A percentile compares a stretch with the other conserved stretches of the same genome.
Conservation (phyloP, 2,329 filamentous ascomycete species). For the Aspergillus tamarii region DNA sequence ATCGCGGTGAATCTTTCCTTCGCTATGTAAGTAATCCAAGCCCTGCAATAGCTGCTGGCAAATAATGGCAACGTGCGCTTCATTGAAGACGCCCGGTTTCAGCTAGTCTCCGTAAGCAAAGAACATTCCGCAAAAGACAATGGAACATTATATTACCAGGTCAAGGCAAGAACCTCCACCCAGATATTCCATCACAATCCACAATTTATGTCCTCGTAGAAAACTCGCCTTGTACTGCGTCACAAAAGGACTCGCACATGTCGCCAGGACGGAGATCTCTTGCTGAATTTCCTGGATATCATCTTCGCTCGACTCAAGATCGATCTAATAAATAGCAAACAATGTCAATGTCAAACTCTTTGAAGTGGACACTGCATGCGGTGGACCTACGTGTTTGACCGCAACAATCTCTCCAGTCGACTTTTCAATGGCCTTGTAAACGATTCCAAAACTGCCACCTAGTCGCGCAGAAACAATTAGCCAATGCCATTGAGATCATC, state of each 20-base stretch:
- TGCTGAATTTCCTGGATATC: slow-evolving; percentile 98
- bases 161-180: slow-evolving; percentile 95
- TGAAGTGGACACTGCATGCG: background rate
- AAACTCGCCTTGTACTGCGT: slow-evolving; percentile 97
- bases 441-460: slow-evolving; percentile 95
- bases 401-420: slow-evolving; percentile 90
- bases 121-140: background rate
- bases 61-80: slow-evolving; percentile 90
- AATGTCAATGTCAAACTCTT: slow-evolving; percentile 6
- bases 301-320: slow-evolving; percentile 97
- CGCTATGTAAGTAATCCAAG: slow-evolving; percentile 88
- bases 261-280: slow-evolving; percentile 92
- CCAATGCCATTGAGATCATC: slow-evolving; percentile 11
- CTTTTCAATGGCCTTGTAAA: slow-evolving; percentile 95
- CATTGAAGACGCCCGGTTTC: slow-evolving; percentile 85
- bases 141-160: slow-evolving; percentile 59
- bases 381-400: slow-evolving; percentile 81
- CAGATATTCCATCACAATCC: slow-evolving; percentile 99
- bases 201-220: slow-evolving; percentile 92
- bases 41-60: slow-evolving; percentile 88
- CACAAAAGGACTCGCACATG: slow-evolving; percentile 89
- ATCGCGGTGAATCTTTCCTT: slow-evolving; percentile 94
- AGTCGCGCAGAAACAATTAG: slow-evolving; percentile 17
- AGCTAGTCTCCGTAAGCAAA: slow-evolving; percentile 58
- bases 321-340: slow-evolving; percentile 66